Percentiles rank a stretch among this genome's conserved stretches.
These are phyloP conservation scores for Immersiella caudata DNA, from an alignment of 495 filamentous ascomycete genomes.

Conservation along the genomic window DNA sequence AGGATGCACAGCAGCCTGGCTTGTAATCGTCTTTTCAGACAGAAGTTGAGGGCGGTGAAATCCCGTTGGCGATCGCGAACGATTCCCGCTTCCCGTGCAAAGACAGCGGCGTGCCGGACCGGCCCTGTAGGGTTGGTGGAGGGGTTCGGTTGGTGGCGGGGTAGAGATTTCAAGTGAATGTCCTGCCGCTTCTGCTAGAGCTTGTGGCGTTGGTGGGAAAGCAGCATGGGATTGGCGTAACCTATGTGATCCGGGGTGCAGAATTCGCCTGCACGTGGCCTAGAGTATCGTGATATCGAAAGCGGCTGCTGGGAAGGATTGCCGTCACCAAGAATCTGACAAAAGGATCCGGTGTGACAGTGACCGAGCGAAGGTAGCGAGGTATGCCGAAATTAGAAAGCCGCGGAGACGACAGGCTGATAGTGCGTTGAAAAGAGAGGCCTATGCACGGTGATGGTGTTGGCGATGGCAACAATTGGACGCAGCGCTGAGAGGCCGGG, in stretches of 20 bases:
- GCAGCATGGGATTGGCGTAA: constrained; percentile 25
- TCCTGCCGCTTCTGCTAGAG: neutral
- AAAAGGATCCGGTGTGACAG: neutral
- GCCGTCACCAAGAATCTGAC: neutral
- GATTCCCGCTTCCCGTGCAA: neutral
- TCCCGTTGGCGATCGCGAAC: neutral
- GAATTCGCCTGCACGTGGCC: constrained; percentile 33
- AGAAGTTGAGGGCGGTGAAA: constrained; percentile 2
- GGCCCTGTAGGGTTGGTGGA: neutral
- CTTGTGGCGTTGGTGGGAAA: neutral
- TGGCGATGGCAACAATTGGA: neutral
- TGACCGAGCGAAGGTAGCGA: neutral
- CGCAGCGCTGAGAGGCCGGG: neutral
- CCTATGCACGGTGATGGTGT: neutral
- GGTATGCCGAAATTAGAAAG: constrained; percentile 15
- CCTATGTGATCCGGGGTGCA: constrained; percentile 33
- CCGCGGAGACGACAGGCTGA: neutral
- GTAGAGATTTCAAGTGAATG: neutral
- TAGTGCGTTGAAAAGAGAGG: neutral
- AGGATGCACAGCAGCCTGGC: constrained; percentile 6
- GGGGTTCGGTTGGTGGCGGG: constrained; percentile 11
- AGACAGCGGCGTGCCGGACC: constrained; percentile 1
- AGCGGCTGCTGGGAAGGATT: constrained; percentile 4
- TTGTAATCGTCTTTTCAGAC: neutral
- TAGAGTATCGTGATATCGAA: constrained; percentile 3